Percentiles rank a stretch among this genome's conserved stretches.
Conservation (phyloP, 1,284 basidiomycete species). For the Boletus smithii region DNA sequence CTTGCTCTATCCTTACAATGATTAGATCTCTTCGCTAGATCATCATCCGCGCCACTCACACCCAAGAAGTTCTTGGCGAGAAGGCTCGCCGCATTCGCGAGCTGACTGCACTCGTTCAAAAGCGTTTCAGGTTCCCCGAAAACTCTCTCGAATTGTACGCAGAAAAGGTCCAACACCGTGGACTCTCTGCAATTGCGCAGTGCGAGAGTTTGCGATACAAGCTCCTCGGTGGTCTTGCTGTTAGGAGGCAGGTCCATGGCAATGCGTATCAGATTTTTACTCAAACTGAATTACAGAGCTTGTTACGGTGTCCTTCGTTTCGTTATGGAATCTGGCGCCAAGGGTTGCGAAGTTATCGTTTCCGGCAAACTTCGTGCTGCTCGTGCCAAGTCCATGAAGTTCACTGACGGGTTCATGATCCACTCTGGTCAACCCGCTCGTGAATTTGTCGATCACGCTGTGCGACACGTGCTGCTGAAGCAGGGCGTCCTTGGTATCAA, state of each 20-base stretch:
- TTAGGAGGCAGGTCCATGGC: conserved; percentile 71
- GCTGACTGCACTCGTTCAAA: conserved; percentile 97
- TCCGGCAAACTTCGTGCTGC: conserved; percentile 99
- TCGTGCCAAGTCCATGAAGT: conserved; percentile 99
- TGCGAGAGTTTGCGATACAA: conserved; percentile 99
- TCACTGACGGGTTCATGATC: conserved; percentile 99
- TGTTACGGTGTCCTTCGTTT: conserved; percentile 99
- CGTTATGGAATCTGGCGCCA: conserved; percentile 99
- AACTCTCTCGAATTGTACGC: conserved; percentile 99
- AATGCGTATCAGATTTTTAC: neutral
- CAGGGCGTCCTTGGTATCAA: conserved; percentile 99
- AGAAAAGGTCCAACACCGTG: conserved; percentile 99
- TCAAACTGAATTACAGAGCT: conserved; percentile 55
- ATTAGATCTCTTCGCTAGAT: conserved; percentile 53
- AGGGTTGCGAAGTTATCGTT: conserved; percentile 99
- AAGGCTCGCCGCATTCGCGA: conserved; percentile 99
- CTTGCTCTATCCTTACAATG: conserved; percentile 3
- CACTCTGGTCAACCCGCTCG: conserved; percentile 98
- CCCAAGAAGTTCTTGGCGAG: conserved; percentile 99
- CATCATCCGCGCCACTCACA: conserved; percentile 99
- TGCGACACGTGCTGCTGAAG: conserved; percentile 96
- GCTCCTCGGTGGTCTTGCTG: conserved; percentile 98
- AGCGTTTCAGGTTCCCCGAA: conserved; percentile 99
- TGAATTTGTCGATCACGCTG: conserved; percentile 98
- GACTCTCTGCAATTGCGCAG: conserved; percentile 97